Evolutionary conservation across 768 basidiomycete species (phyloP), one percentile per base, ranked within the genome.

Genomic region (Mycena rosella): DNA sequence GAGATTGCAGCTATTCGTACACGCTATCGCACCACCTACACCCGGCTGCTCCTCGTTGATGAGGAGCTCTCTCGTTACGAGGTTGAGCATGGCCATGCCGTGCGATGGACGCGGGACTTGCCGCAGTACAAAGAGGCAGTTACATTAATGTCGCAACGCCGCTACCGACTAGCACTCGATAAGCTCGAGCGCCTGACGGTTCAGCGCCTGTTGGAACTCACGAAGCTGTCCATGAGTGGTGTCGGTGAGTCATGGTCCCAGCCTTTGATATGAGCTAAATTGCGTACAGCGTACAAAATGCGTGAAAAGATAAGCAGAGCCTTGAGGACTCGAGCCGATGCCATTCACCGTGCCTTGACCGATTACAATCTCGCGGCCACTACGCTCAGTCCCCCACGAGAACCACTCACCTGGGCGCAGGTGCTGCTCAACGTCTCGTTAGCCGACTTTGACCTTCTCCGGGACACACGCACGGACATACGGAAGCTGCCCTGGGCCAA

Each of bases 371-470:
- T 14, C 5, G 44, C 58, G 2, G 45, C 58, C 0, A 22, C n/a
- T 5, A 17, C 32, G 30, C 58, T 60, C 2, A 22, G 26, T 38
- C 58, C 58, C 3, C 58, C 58, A 17, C 58, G 47, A 8, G 26
- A 18, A 3, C 45, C 34, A 17, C 58, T 60, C 18, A 36, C 32
- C 10, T 60, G 58, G 58, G 30, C 32, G 5, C 3, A 32, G 20
- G 32, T 60, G 5, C 11, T 26, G 11, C n/a, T 75, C 5, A 74
- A 67, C 44, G 49, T 27, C 2, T 69, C 72, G 17, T 64, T 79
- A 2, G 73, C 70, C 1, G 77, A 81, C n/a, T 83, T 83, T 57
- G 71, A 74, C 24, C 68, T 82, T 3, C 71, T 83, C 4, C 74
- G 74, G 6, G 74, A 77, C 22, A 73, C 78, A 1, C 68, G 74